These are phyloP conservation scores for Ganoderma meredithae DNA, from an alignment of 1,284 basidiomycete species.

Conservation along the genomic window DNA sequence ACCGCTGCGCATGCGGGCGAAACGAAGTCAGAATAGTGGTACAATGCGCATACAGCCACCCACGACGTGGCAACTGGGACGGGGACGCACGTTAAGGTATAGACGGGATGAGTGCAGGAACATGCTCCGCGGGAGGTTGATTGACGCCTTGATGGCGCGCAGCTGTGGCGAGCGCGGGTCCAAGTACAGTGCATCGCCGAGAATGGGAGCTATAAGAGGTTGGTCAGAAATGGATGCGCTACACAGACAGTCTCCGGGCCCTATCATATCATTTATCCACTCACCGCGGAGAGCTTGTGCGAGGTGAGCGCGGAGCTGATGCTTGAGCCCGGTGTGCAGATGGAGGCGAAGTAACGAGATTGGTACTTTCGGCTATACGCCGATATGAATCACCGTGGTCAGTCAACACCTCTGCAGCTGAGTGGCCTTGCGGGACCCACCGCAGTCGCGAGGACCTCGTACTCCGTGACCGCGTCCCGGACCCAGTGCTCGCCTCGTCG, in stretches of 20 bases:
- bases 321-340: constrained; percentile 71
- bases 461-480: constrained; percentile 58
- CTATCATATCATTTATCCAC: constrained; percentile 17
- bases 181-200: constrained; percentile 65
- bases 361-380: constrained; percentile 52
- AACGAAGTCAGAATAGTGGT: neutral
- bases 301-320: constrained; percentile 74
- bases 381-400: no score
- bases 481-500: constrained; percentile 34
- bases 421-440: constrained; percentile 47
- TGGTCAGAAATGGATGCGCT: constrained; percentile 1
- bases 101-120: constrained; percentile 69
- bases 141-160: constrained; percentile 26
- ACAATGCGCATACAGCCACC: neutral
- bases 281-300: constrained; percentile 57
- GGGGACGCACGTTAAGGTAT: constrained; percentile 56
- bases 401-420: neutral
- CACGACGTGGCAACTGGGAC: neutral
- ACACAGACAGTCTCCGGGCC: neutral
- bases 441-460: constrained; percentile 67
- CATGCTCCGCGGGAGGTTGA: constrained; percentile 54
- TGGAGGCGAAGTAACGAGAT: constrained; percentile 64
- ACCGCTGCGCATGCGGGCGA: constrained; percentile 51
- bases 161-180: constrained; percentile 42
- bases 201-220: constrained; percentile 59